These are phyloP conservation scores for Gliomastix tumulicola DNA, from an alignment of 2,329 filamentous ascomycete genomes.

Conservation along the genomic window DNA sequence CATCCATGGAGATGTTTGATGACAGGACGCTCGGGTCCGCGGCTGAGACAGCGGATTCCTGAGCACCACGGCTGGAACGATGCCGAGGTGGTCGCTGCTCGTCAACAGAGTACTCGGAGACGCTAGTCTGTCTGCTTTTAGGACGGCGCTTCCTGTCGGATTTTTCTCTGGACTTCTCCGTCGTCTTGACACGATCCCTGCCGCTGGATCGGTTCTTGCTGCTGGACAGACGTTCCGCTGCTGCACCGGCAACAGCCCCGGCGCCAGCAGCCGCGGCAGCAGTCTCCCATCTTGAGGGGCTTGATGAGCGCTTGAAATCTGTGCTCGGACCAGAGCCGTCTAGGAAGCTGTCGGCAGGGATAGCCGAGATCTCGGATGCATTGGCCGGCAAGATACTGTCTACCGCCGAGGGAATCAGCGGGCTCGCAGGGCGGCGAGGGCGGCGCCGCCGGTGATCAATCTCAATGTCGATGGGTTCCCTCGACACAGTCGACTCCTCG, in stretches of 20 bases:
- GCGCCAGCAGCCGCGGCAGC: constrained; percentile 26
- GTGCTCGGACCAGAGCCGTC: constrained; percentile 46
- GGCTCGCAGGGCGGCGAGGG: constrained; percentile 58
- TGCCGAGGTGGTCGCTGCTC: constrained; percentile 38
- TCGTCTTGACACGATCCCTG: constrained; percentile 32
- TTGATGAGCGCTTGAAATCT: constrained; percentile 30
- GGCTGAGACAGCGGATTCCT: constrained; percentile 45
- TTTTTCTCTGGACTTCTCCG: constrained; percentile 36
- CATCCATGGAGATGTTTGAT: constrained; percentile 46
- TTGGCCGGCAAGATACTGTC: constrained; percentile 57
- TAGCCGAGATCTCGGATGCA: constrained; percentile 81
- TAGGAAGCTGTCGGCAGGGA: constrained; percentile 54
- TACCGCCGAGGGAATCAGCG: constrained; percentile 46
- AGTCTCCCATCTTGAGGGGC: constrained; percentile 30
- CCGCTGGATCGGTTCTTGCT: constrained; percentile 35
- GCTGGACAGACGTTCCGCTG: constrained; percentile 32
- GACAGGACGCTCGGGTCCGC: constrained; percentile 49
- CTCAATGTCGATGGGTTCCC: constrained; percentile 82
- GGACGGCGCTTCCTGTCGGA: constrained; percentile 38
- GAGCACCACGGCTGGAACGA: constrained; percentile 42
- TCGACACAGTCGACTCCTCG: constrained; percentile 70
- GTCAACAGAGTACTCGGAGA: constrained; percentile 39
- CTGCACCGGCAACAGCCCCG: constrained; percentile 25
- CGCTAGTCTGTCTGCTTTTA: constrained; percentile 43
- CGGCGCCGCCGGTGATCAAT: constrained; percentile 60